Evolutionary conservation across 2,329 filamentous ascomycete genomes (phyloP).

Genomic region (Alternaria consortialis): DNA sequence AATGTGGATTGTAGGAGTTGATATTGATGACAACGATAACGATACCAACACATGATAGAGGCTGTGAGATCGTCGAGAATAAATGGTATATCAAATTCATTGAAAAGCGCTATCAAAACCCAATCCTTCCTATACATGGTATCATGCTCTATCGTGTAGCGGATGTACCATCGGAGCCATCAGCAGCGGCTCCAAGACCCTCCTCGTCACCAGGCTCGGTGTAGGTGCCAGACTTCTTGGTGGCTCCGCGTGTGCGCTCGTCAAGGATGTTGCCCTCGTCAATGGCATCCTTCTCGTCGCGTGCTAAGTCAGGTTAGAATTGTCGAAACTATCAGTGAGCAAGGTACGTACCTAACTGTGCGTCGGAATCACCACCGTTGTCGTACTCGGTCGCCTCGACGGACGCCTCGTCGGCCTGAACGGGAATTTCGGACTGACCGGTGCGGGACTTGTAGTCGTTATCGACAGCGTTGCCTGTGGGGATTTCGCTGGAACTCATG

Average conservation of each 20-base stretch:
- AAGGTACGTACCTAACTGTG: conserved; percentile 54
- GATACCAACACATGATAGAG: too few relatives aligned
- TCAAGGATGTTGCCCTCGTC: conserved; percentile 59
- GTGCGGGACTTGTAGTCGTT: conserved; percentile 59
- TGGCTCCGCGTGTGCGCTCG: conserved; percentile 58
- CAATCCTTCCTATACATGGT: too few relatives aligned
- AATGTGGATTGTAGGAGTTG: too few relatives aligned
- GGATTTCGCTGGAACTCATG: conserved; percentile 46
- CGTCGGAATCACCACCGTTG: conserved; percentile 59
- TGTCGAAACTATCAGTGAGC: neutral
- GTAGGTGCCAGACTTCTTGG: conserved; percentile 57
- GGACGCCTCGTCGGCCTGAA: conserved; percentile 57
- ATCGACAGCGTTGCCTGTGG: conserved; percentile 49
- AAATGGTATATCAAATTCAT: neutral
- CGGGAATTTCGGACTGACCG: conserved; percentile 56
- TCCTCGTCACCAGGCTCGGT: conserved; percentile 63
- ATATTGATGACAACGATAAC: neutral
- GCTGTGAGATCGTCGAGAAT: rapidly evolving
- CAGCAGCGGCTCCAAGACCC: conserved; percentile 53
- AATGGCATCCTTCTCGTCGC: conserved; percentile 61
- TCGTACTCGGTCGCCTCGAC: conserved; percentile 56
- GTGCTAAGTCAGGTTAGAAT: conserved; percentile 38
- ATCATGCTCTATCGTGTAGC: conserved; percentile 9
- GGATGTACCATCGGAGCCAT: conserved; percentile 46
- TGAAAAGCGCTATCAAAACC: neutral